phyloP scores from a whole-genome alignment of 2,329 filamentous ascomycete genomes.

The Penicillium sp. region DNA sequence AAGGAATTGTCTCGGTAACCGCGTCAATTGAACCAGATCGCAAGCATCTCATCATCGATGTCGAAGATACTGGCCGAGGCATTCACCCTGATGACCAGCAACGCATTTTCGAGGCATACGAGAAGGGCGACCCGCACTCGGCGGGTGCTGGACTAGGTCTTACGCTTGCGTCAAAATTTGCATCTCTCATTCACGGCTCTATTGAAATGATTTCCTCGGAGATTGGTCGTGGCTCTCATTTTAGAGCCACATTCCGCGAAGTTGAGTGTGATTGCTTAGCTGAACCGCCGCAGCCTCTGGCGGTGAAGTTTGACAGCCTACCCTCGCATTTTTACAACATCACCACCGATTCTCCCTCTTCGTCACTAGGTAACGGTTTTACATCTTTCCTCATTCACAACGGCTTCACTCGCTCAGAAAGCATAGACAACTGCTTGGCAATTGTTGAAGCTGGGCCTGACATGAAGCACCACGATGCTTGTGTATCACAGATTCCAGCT shows the following conservation, averaged over 20 bases:
- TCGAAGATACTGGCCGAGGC: slow-evolving; percentile 11
- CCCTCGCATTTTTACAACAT: neutral
- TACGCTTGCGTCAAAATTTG: slow-evolving; percentile 13
- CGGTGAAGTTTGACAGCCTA: neutral
- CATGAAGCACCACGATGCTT: slow-evolving; percentile 2
- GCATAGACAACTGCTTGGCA: slow-evolving; percentile 2
- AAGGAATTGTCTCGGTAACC: slow-evolving; percentile 7
- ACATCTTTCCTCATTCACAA: neutral
- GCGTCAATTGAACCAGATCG: neutral
- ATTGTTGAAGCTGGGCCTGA: slow-evolving; percentile 1
- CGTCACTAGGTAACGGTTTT: neutral
- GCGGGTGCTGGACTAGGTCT: slow-evolving; percentile 16
- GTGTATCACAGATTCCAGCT: neutral
- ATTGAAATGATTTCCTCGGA: slow-evolving; percentile 11
- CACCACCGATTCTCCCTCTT: neutral
- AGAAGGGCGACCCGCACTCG: slow-evolving; percentile 11
- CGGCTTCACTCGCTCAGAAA: neutral
- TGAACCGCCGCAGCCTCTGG: neutral
- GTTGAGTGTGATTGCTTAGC: neutral
- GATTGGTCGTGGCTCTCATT: slow-evolving; percentile 11
- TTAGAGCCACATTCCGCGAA: slow-evolving; percentile 11
- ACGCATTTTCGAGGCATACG: slow-evolving; percentile 15
- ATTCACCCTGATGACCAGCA: slow-evolving; percentile 9
- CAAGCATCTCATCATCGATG: slow-evolving; percentile 6
- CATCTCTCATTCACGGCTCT: slow-evolving; percentile 10